Conservation (phyloP, 495 filamentous ascomycete genomes). For the Oidiodendron maius region DNA sequence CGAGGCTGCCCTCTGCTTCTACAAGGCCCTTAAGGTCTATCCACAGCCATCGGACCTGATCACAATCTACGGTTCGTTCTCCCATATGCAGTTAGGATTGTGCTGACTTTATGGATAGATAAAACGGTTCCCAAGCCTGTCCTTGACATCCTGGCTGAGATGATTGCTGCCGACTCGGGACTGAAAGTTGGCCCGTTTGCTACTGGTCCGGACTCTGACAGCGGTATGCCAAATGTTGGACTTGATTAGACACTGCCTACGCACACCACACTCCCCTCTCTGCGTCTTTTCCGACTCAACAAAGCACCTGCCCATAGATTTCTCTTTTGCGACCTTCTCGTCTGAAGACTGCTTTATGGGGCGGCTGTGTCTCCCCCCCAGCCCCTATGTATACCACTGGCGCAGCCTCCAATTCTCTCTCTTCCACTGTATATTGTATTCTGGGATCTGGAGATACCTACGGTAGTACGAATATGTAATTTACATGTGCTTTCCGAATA, state of each 20-base stretch:
- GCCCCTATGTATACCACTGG: slow-evolving; percentile 13
- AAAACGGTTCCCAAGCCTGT: slow-evolving; percentile 54
- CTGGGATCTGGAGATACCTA: slow-evolving; percentile 16
- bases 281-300: too few species aligned
- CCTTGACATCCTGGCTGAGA: slow-evolving; percentile 91
- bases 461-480: slow-evolving; percentile 10
- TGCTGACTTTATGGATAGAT: slow-evolving; percentile 16
- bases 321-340: too few species aligned
- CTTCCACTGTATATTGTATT: slow-evolving; percentile 10
- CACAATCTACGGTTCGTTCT: slow-evolving; percentile 92
- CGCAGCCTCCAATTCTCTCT: slow-evolving; percentile 5
- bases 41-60: slow-evolving; percentile 89
- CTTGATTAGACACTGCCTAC: slow-evolving; percentile 16
- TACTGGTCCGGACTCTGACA: slow-evolving; percentile 18
- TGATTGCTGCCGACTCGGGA: slow-evolving; percentile 84
- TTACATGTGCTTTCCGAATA: not conserved
- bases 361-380: too few species aligned
- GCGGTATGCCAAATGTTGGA: slow-evolving; percentile 17
- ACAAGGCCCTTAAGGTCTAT: slow-evolving; percentile 97
- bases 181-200: slow-evolving; percentile 51
- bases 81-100: not conserved
- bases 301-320: not conserved
- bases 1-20: slow-evolving; percentile 90
- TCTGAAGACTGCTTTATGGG: too few species aligned
- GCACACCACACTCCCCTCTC: slow-evolving; percentile 13